Conservation (phyloP, 1,284 basidiomycete genomes). For the Irpex sp. region DNA sequence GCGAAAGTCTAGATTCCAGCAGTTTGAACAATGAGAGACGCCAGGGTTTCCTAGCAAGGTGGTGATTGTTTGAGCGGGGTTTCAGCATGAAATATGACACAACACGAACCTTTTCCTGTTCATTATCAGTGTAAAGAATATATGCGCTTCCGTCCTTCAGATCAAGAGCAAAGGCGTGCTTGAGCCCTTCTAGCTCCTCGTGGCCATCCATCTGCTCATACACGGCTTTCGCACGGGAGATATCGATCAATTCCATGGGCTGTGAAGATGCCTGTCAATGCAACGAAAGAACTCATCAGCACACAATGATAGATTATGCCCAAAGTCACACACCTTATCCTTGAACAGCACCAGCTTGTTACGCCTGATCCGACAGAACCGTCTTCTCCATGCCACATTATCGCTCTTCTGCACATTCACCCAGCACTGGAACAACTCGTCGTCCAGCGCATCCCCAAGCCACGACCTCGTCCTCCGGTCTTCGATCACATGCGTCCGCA, state of each 20-base stretch:
- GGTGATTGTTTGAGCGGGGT: background rate
- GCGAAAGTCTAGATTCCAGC: background rate
- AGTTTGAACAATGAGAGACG: constrained; percentile 1
- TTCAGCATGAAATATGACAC: background rate
- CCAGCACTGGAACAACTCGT: constrained; percentile 47
- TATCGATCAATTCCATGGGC: constrained; percentile 42
- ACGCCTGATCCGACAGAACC: constrained; percentile 56
- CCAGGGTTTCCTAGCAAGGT: background rate
- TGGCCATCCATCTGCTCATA: constrained; percentile 69
- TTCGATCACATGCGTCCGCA: constrained; percentile 35
- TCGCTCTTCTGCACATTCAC: constrained; percentile 58
- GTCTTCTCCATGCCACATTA: constrained; percentile 56
- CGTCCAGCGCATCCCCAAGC: constrained; percentile 26
- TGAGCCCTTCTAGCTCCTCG: constrained; percentile 65
- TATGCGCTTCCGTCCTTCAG: constrained; percentile 48
- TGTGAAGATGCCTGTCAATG: constrained; percentile 20
- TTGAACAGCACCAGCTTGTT: constrained; percentile 47
- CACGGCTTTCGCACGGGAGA: constrained; percentile 43
- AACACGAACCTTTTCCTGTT: constrained; percentile 55
- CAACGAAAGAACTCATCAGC: no score
- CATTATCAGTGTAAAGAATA: constrained; percentile 61
- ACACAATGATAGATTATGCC: background rate
- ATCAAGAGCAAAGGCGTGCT: constrained; percentile 64
- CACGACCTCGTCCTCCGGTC: constrained; percentile 28
- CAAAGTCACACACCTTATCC: constrained; percentile 20